Evolutionary conservation across 1,284 basidiomycete genomes (phyloP).

Genomic region (Fomes fomentarius): DNA sequence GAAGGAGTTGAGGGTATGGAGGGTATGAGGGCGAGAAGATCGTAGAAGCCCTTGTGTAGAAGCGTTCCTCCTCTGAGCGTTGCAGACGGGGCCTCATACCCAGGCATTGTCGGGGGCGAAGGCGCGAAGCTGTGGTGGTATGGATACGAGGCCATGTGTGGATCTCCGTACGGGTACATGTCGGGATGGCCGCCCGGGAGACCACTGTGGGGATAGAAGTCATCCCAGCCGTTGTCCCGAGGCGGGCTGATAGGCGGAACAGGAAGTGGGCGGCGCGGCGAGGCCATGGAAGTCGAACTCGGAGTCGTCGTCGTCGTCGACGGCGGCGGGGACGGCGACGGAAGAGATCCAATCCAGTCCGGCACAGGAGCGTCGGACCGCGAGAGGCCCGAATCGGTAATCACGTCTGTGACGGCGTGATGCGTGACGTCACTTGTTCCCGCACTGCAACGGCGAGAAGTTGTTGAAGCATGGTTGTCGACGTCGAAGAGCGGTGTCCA

Average conservation of each 20-base stretch:
- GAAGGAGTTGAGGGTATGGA: constrained; percentile 66
- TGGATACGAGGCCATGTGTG: constrained; percentile 48
- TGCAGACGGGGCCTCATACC: constrained; percentile 45
- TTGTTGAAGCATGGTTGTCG: no score
- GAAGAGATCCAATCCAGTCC: constrained; percentile 14
- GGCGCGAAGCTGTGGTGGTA: constrained; percentile 38
- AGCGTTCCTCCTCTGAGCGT: constrained; percentile 69
- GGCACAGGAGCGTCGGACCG: constrained; percentile 19
- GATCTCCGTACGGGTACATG: constrained; percentile 45
- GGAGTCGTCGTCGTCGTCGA: constrained; percentile 12
- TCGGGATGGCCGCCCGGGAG: constrained; percentile 31
- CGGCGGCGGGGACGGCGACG: constrained; percentile 1
- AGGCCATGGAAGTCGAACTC: constrained; percentile 21
- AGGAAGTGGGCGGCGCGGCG: constrained; percentile 46
- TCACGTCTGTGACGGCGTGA: constrained; percentile 19
- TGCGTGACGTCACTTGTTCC: constrained; percentile 5
- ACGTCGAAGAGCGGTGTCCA: no score
- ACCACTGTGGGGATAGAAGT: constrained; percentile 19
- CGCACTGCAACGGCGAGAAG: not conserved
- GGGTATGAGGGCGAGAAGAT: constrained; percentile 80
- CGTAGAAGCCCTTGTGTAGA: constrained; percentile 86
- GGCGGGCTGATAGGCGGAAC: constrained; percentile 38
- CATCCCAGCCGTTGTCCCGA: constrained; percentile 20
- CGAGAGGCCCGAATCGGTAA: constrained; percentile 20
- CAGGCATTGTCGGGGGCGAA: constrained; percentile 35